Conservation (phyloP, 2,329 filamentous ascomycete genomes). For the Aspergillus neotritici region DNA sequence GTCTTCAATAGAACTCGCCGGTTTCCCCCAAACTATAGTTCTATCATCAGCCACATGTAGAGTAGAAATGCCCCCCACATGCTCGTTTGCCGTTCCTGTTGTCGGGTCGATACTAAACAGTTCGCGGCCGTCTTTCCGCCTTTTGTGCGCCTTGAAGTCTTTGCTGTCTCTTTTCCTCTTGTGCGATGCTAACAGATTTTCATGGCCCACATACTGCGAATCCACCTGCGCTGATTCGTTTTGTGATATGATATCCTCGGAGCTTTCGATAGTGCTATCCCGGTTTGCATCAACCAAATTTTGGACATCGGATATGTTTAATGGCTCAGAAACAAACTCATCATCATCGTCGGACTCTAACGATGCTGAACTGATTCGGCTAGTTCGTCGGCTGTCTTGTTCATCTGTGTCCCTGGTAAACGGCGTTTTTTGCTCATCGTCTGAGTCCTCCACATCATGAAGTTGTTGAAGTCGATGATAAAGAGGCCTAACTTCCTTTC, state of each 20-base stretch:
- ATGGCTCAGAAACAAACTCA: constrained; percentile 24
- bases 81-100: constrained; percentile 49
- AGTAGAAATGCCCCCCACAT: constrained; percentile 12
- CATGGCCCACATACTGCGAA: constrained; percentile 31
- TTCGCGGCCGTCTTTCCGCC: constrained; percentile 78
- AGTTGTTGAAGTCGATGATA: constrained; percentile 72
- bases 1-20: not conserved
- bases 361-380: constrained; percentile 56
- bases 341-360: constrained; percentile 48
- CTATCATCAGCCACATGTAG: not conserved
- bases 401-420: constrained; percentile 75
- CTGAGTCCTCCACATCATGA: constrained; percentile 76
- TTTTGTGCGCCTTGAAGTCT: constrained; percentile 66
- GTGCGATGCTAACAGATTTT: constrained; percentile 52
- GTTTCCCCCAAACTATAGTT: not conserved
- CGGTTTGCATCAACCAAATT: constrained; percentile 6
- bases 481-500: constrained; percentile 67
- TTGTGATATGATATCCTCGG: constrained; percentile 11
- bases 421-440: constrained; percentile 69
- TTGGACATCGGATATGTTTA: constrained; percentile 16
- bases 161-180: constrained; percentile 72
- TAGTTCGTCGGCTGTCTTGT: constrained; percentile 73
- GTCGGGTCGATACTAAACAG: constrained; percentile 61
- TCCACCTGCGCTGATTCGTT: constrained; percentile 22
- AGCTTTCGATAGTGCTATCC: constrained; percentile 13